phyloP scores from a whole-genome alignment of 2,329 filamentous ascomycete species.

The Verticillium albo-atrum region DNA sequence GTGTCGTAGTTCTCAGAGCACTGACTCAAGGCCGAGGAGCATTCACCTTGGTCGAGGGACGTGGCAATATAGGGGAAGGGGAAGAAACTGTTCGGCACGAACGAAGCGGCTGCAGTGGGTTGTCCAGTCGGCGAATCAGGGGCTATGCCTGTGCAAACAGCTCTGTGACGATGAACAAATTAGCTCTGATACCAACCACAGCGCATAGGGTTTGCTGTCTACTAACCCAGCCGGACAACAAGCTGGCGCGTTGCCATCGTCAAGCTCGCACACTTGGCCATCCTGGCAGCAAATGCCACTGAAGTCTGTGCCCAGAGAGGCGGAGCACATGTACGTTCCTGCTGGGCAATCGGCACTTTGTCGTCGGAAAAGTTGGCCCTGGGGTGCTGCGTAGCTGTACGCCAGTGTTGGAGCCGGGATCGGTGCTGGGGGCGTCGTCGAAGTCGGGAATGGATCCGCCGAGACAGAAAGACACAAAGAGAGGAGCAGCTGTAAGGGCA shows the following conservation, averaged over 20 bases:
- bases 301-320: conserved; percentile 40
- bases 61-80: conserved; percentile 55
- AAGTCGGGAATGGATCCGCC: neutral
- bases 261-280: conserved; percentile 46
- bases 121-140: conserved; percentile 31
- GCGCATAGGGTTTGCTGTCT: neutral
- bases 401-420: neutral
- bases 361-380: conserved; percentile 5
- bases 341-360: conserved; percentile 34
- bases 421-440: neutral
- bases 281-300: conserved; percentile 45
- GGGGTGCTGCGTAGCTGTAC: neutral
- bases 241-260: conserved; percentile 42
- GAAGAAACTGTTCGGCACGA: conserved; percentile 54
- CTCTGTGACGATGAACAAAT: conserved; percentile 25
- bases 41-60: conserved; percentile 47
- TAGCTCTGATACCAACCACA: neutral
- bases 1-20: conserved; percentile 51
- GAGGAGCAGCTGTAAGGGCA: neutral
- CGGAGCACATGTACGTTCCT: conserved; percentile 46
- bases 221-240: conserved; percentile 50
- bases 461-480: neutral
- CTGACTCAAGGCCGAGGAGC: conserved; percentile 43
- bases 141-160: conserved; percentile 53
- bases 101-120: conserved; percentile 38